Conservation (phyloP, 768 basidiomycete genomes). For the Xerocomellus chrysenteron region DNA sequence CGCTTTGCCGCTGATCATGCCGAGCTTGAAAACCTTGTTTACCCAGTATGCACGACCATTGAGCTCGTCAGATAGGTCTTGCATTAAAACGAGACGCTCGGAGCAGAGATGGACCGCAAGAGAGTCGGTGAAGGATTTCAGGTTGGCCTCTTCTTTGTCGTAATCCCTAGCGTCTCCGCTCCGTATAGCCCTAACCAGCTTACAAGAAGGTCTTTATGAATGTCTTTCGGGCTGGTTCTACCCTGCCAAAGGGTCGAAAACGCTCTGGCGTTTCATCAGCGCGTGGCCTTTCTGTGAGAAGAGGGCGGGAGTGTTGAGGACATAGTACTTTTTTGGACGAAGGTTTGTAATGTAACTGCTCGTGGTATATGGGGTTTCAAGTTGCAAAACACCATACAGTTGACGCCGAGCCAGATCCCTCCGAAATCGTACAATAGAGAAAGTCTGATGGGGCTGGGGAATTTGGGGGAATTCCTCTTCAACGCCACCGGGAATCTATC, state of each 20-base stretch:
- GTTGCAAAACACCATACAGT: constrained; percentile 2
- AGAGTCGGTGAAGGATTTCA: constrained; percentile 1
- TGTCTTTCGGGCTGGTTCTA: neutral
- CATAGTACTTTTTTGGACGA: constrained; percentile 1
- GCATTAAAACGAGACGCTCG: neutral
- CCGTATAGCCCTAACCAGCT: neutral
- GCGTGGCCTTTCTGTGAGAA: neutral
- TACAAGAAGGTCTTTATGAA: neutral
- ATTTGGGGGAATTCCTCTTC: neutral
- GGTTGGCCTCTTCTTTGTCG: neutral
- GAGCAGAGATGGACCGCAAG: neutral
- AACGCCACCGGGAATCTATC: neutral
- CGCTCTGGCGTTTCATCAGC: neutral
- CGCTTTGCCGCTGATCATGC: neutral
- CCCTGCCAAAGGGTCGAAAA: neutral
- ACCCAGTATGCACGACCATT: constrained; percentile 1
- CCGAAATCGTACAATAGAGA: constrained; percentile 1
- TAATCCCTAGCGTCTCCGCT: neutral
- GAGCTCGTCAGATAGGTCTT: neutral
- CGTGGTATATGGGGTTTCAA: neutral
- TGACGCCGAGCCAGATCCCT: constrained; percentile 6
- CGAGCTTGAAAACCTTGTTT: neutral
- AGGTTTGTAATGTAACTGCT: constrained; percentile 3
- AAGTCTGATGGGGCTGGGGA: neutral
- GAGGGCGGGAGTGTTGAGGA: constrained; percentile 3